Conservation (phyloP, 2,329 filamentous ascomycete genomes). For the Cytospora schulzeri region DNA sequence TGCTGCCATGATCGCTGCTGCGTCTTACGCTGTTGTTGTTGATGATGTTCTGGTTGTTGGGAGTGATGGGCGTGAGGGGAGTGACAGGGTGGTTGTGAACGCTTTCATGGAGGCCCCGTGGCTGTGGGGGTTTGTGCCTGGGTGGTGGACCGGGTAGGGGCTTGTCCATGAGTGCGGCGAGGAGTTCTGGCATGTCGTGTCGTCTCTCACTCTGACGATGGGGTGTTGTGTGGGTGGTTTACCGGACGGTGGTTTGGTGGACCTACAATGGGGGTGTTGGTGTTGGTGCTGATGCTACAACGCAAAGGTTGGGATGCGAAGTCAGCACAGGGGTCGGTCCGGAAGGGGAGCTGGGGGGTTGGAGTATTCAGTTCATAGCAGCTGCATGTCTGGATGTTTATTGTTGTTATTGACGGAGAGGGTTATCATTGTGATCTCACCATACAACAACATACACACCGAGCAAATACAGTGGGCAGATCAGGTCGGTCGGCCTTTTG, state of each 20-base stretch:
- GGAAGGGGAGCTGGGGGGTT: not conserved
- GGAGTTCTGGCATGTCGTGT: not conserved
- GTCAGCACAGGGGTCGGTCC: not conserved
- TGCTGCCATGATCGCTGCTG: not conserved
- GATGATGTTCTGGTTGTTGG: not conserved
- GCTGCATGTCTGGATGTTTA: not conserved
- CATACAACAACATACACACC: not conserved
- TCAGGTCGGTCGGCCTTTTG: not conserved
- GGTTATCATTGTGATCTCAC: not conserved
- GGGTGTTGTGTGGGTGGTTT: not conserved
- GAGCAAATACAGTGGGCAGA: not conserved
- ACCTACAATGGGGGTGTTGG: too few relatives aligned
- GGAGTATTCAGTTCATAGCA: not conserved
- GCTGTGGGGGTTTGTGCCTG: not conserved
- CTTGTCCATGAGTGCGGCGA: slow-evolving; percentile 2
- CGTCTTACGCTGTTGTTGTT: not conserved
- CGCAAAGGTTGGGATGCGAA: not conserved
- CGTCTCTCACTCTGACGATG: not conserved
- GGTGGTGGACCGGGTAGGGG: slow-evolving; percentile 2
- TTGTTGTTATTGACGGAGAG: not conserved
- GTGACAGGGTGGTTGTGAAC: not conserved
- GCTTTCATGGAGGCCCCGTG: not conserved
- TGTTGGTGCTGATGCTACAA: not conserved
- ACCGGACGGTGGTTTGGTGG: too few relatives aligned
- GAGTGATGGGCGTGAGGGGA: not conserved